These are phyloP conservation scores for Parasarocladium wereldwijsianum DNA, from an alignment of 2,329 filamentous ascomycete genomes.

Conservation along the genomic window DNA sequence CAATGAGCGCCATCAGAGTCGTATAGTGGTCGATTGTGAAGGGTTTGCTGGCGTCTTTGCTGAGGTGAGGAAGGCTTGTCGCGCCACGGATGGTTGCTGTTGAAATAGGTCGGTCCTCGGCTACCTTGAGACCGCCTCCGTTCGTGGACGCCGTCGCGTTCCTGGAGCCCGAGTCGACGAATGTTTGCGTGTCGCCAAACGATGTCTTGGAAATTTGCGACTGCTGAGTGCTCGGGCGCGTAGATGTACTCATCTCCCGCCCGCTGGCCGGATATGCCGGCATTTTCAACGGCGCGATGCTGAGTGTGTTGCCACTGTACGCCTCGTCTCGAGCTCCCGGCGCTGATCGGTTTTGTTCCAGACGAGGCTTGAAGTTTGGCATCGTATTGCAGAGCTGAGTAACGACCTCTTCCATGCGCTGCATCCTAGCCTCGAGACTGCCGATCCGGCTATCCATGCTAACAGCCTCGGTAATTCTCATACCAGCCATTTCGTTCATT, in stretches of 20 bases:
- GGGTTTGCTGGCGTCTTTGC: constrained; percentile 15
- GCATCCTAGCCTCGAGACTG: constrained; percentile 34
- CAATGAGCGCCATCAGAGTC: constrained; percentile 34
- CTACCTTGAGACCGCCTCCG: background rate
- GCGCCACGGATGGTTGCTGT: constrained; percentile 32
- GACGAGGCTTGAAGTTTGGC: constrained; percentile 22
- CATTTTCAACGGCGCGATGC: constrained; percentile 1
- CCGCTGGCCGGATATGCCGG: constrained; percentile 2
- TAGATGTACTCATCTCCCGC: constrained; percentile 5
- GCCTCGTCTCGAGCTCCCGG: constrained; percentile 12
- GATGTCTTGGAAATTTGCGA: constrained; percentile 27
- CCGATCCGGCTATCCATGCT: constrained; percentile 38
- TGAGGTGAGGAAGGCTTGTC: constrained; percentile 26
- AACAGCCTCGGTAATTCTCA: constrained; percentile 43
- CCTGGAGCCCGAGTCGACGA: constrained; percentile 24
- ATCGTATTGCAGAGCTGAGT: constrained; percentile 32
- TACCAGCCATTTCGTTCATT: constrained; percentile 31
- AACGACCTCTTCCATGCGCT: constrained; percentile 37
- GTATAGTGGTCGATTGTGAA: constrained; percentile 32
- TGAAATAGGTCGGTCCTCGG: constrained; percentile 23
- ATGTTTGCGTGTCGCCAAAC: constrained; percentile 30
- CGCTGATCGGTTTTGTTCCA: constrained; percentile 13
- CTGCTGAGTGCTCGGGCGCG: constrained; percentile 19
- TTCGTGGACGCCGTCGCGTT: background rate
- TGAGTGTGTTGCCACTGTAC: constrained; percentile 8